Evolutionary conservation across 352 stramenopile genomes (phyloP).

Genomic region (Pythium phragmiticola): DNA sequence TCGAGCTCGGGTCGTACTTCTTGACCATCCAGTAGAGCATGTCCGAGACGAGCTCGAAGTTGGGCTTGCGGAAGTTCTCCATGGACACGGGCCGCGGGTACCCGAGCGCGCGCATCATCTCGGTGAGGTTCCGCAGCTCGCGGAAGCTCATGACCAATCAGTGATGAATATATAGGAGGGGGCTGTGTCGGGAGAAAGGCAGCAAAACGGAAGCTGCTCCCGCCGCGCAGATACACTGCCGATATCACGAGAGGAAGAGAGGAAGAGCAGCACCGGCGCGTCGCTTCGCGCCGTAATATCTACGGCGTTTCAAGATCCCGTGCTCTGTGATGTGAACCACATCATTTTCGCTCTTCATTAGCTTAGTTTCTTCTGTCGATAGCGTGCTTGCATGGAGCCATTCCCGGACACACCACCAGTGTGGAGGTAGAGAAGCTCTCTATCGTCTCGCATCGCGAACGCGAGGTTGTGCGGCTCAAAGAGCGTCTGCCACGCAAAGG

Average conservation of each 20-base stretch:
- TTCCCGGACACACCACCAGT: constrained; percentile 78
- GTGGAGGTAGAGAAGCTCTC: constrained; percentile 80
- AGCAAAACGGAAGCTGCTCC: no score
- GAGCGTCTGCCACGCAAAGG: constrained; percentile 78
- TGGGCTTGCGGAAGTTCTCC: constrained; percentile 95
- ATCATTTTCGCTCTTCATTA: constrained; percentile 1
- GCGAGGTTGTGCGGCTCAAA: constrained; percentile 49
- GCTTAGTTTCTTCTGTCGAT: constrained; percentile 41
- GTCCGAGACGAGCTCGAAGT: constrained; percentile 96
- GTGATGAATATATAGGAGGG: not conserved
- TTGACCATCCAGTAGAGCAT: constrained; percentile 98
- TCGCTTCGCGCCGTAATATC: not conserved
- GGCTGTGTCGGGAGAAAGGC: no score
- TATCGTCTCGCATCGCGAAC: constrained; percentile 26
- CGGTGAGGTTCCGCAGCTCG: constrained; percentile 91
- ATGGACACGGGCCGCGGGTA: constrained; percentile 90
- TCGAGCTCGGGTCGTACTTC: constrained; percentile 85
- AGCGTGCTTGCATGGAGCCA: constrained; percentile 66
- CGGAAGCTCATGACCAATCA: constrained; percentile 70
- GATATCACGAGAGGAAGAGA: not conserved
- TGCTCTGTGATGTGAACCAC: constrained; percentile 12
- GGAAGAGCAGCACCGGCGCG: not conserved
- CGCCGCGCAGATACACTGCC: not conserved
- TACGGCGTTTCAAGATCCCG: constrained; percentile 30
- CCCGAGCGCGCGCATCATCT: constrained; percentile 94